Conservation (phyloP, 2,329 filamentous ascomycete genomes). For the Orbilia oligospora region DNA sequence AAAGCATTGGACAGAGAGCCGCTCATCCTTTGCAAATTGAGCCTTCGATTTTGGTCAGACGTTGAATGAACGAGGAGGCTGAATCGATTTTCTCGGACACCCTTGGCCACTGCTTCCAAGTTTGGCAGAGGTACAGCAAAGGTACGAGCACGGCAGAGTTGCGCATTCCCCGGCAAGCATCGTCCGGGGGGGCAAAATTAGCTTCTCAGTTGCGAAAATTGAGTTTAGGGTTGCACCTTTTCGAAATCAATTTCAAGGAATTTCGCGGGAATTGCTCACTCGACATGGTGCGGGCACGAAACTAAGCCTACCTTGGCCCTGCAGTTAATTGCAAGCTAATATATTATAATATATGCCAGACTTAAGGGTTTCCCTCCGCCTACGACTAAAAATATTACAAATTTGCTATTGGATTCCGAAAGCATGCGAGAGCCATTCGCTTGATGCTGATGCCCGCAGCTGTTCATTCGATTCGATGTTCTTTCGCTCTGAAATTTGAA, state of each 20-base stretch:
- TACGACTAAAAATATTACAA: conserved; percentile 60
- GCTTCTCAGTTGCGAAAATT: conserved; percentile 12
- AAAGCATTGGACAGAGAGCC: conserved; percentile 38
- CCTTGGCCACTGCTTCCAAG: conserved; percentile 47
- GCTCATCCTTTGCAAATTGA: conserved; percentile 51
- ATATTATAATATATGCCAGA: conserved; percentile 23
- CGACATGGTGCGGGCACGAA: conserved; percentile 51
- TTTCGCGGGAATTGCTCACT: conserved; percentile 45
- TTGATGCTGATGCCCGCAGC: conserved; percentile 29
- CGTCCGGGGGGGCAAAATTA: background rate
- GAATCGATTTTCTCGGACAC: conserved; percentile 48
- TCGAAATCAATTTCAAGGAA: conserved; percentile 34
- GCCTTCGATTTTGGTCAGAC: conserved; percentile 41
- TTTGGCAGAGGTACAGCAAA: conserved; percentile 41
- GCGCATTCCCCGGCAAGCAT: conserved; percentile 41
- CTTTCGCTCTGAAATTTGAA: conserved; percentile 42
- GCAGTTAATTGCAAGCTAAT: conserved; percentile 7
- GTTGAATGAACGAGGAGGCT: conserved; percentile 48
- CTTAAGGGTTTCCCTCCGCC: conserved; percentile 32
- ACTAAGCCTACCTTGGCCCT: conserved; percentile 57
- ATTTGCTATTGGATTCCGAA: conserved; percentile 45
- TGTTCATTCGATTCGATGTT: conserved; percentile 39
- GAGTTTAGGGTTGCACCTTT: conserved; percentile 43
- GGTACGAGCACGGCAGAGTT: conserved; percentile 38
- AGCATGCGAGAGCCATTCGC: conserved; percentile 20